Conservation (phyloP, 371 early-diverging fungal species). For the Smittium culicis region DNA sequence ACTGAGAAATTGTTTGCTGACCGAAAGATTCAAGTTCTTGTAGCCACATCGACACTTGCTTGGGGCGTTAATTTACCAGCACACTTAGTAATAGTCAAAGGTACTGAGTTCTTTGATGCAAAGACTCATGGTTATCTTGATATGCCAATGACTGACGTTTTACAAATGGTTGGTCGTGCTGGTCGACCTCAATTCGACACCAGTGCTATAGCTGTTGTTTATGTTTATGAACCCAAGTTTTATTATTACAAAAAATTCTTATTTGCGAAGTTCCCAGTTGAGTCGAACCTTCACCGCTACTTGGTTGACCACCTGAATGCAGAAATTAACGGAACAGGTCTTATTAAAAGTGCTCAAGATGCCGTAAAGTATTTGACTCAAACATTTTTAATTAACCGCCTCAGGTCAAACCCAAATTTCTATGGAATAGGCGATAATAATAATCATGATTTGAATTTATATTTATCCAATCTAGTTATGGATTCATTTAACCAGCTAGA, state of each 20-base stretch:
- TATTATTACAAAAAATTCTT: constrained; percentile 93
- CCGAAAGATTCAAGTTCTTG: constrained; percentile 85
- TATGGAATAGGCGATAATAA: constrained; percentile 75
- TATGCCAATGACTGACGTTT: constrained; percentile 85
- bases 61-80: constrained; percentile 99
- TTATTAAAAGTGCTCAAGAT: constrained; percentile 74
- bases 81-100: constrained; percentile 95
- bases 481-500: constrained; percentile 47
- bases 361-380: constrained; percentile 85
- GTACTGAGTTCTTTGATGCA: constrained; percentile 93
- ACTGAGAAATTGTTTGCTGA: constrained; percentile 90
- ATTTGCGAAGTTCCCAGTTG: constrained; percentile 82
- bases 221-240: constrained; percentile 82
- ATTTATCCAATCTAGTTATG: constrained; percentile 62
- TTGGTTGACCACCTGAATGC: constrained; percentile 84
- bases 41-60: constrained; percentile 96
- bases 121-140: constrained; percentile 77
- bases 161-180: constrained; percentile 99
- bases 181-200: constrained; percentile 96
- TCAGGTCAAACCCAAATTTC: constrained; percentile 85
- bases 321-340: constrained; percentile 68
- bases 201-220: constrained; percentile 69
- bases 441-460: constrained; percentile 47
- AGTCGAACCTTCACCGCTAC: constrained; percentile 57
- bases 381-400: constrained; percentile 85